Evolutionary conservation across 306 rosid species (phyloP).

Genomic region (Sicyos edulis): DNA sequence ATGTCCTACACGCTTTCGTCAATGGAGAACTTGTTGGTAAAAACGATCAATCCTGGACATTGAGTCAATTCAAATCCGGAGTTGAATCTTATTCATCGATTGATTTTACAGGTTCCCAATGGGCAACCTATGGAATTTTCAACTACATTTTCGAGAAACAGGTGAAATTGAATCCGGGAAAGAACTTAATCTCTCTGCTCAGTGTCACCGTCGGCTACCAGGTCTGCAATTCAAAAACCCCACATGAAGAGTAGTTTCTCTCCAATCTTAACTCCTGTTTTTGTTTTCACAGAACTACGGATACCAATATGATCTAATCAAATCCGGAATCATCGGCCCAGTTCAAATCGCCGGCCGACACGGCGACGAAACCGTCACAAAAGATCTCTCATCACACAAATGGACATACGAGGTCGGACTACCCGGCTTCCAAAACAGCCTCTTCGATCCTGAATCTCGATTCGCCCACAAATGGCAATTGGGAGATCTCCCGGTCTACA

Average conservation of each 20-base stretch:
- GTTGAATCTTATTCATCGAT: no score
- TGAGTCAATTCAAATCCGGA: no score
- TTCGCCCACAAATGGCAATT: conserved; percentile 32
- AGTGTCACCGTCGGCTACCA: conserved; percentile 45
- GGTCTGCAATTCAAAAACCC: conserved; percentile 11
- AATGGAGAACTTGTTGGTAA: conserved; percentile 43
- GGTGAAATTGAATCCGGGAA: conserved; percentile 34
- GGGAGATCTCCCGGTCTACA: conserved; percentile 22
- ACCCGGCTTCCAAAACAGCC: conserved; percentile 28
- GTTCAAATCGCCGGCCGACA: conserved; percentile 30
- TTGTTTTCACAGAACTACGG: conserved; percentile 37
- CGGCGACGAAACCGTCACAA: conserved; percentile 38
- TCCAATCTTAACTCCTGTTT: neutral
- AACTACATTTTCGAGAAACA: conserved; percentile 30
- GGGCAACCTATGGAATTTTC: conserved; percentile 33
- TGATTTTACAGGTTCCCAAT: conserved; percentile 19
- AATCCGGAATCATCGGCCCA: conserved; percentile 37
- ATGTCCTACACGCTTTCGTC: conserved; percentile 37
- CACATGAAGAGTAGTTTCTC: neutral
- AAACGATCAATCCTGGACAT: no score
- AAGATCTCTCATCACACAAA: conserved; percentile 37
- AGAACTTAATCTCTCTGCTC: conserved; percentile 36
- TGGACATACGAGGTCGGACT: conserved; percentile 45
- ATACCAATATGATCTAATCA: conserved; percentile 25
- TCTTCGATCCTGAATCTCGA: conserved; percentile 24